phyloP scores from a whole-genome alignment of 2,329 filamentous ascomycete species.

The Stachybotrys chlorohalonatus region DNA sequence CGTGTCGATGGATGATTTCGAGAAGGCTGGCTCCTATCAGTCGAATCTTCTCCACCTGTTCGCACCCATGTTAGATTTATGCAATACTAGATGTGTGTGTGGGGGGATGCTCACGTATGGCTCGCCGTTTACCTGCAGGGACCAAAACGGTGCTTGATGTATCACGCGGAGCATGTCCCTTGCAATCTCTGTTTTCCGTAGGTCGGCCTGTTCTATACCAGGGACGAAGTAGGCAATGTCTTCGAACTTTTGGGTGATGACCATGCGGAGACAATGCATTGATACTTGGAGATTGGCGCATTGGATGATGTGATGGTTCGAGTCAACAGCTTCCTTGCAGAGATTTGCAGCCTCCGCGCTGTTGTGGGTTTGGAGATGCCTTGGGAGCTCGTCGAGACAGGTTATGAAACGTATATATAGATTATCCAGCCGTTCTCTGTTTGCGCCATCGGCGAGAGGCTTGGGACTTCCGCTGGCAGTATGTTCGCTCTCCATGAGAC shows the following conservation, averaged over 20 bases:
- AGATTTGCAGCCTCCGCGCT: conserved; percentile 8
- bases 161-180: conserved; percentile 30
- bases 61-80: background rate
- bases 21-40: conserved; percentile 27
- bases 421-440: conserved; percentile 21
- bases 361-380: conserved; percentile 21
- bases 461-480: conserved; percentile 9
- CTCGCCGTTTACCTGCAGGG: conserved; percentile 28
- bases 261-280: conserved; percentile 18
- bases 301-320: conserved; percentile 26
- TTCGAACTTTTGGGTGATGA: conserved; percentile 9
- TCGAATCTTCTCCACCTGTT: conserved; percentile 29
- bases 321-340: conserved; percentile 9
- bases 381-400: conserved; percentile 27
- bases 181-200: conserved; percentile 31
- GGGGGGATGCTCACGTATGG: conserved; percentile 20
- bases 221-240: conserved; percentile 2
- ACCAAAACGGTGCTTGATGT: conserved; percentile 31
- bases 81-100: background rate
- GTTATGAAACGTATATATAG: conserved; percentile 30
- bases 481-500: conserved; percentile 14
- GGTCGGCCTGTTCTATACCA: conserved; percentile 4
- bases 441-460: conserved; percentile 10
- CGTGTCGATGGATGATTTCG: conserved; percentile 28
- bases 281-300: conserved; percentile 30